These are phyloP conservation scores for Aquanectria penicillioides DNA, from an alignment of 2,329 filamentous ascomycete species.

Conservation along the genomic window DNA sequence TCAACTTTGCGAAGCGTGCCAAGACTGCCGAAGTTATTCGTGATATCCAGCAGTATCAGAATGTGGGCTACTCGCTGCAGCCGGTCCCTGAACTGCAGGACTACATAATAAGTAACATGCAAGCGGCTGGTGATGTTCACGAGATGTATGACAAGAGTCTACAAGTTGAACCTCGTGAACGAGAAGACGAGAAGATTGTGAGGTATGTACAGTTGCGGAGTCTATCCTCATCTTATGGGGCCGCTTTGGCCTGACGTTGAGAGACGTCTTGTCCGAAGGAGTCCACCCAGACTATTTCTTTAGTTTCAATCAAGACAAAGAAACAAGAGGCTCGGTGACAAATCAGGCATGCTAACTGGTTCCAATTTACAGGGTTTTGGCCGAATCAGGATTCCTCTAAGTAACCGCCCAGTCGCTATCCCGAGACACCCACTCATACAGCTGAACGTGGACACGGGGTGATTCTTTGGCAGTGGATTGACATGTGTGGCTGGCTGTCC, in stretches of 20 bases:
- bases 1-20: conserved; percentile 98
- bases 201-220: conserved; percentile 71
- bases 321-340: conserved; percentile 14
- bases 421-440: conserved; percentile 14
- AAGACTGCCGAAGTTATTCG: conserved; percentile 99
- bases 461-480: neutral
- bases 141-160: conserved; percentile 99
- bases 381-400: conserved; percentile 70
- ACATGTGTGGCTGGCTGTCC: neutral
- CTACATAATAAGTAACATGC: conserved; percentile 97
- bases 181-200: conserved; percentile 99
- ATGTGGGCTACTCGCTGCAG: conserved; percentile 92
- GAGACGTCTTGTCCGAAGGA: conserved; percentile 10
- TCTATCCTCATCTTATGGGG: conserved; percentile 37
- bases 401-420: conserved; percentile 21
- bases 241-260: conserved; percentile 35
- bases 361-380: conserved; percentile 60
- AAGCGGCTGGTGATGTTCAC: conserved; percentile 93
- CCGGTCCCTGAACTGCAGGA: conserved; percentile 93
- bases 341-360: conserved; percentile 34
- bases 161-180: conserved; percentile 90
- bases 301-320: neutral
- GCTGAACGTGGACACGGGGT: conserved; percentile 13
- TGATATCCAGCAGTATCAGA: conserved; percentile 98
- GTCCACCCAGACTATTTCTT: neutral